Evolutionary conservation across 495 filamentous ascomycete species (phyloP).

Genomic region (Filosporella fistucella): DNA sequence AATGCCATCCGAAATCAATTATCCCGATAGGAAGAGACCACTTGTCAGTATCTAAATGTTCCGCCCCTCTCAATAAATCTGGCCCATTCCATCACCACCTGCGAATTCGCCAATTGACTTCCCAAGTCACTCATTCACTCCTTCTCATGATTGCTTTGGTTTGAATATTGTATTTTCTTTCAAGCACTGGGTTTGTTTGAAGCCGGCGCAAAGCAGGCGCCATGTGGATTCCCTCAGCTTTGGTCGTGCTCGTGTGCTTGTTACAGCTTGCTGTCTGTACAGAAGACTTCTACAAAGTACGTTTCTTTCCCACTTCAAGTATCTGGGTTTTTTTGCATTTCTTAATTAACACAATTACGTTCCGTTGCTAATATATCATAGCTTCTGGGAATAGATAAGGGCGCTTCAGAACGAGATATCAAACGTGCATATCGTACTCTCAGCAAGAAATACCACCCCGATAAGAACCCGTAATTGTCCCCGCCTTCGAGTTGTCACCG

Average conservation of each 20-base stretch:
- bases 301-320: not conserved
- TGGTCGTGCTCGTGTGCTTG: conserved; percentile 36
- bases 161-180: conserved; percentile 6
- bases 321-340: too few relatives aligned
- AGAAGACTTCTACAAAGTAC: conserved; percentile 88
- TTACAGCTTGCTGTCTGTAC: conserved; percentile 39
- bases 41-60: conserved; percentile 24
- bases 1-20: too few relatives aligned
- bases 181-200: conserved; percentile 4
- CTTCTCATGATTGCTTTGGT: conserved; percentile 11
- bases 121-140: conserved; percentile 19
- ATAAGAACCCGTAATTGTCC: conserved; percentile 89
- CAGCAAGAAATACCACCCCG: conserved; percentile 95
- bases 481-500: not conserved
- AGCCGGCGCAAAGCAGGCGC: conserved; percentile 18
- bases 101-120: conserved; percentile 1
- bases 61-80: not conserved
- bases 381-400: conserved; percentile 75
- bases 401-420: conserved; percentile 83
- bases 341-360: conserved; percentile 5
- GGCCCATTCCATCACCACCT: not conserved
- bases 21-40: conserved; percentile 15
- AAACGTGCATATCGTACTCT: conserved; percentile 92
- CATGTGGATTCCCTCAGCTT: conserved; percentile 23
- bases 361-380: conserved; percentile 26